phyloP scores from a whole-genome alignment of 2,329 filamentous ascomycete genomes.

The Cercospora janseana region DNA sequence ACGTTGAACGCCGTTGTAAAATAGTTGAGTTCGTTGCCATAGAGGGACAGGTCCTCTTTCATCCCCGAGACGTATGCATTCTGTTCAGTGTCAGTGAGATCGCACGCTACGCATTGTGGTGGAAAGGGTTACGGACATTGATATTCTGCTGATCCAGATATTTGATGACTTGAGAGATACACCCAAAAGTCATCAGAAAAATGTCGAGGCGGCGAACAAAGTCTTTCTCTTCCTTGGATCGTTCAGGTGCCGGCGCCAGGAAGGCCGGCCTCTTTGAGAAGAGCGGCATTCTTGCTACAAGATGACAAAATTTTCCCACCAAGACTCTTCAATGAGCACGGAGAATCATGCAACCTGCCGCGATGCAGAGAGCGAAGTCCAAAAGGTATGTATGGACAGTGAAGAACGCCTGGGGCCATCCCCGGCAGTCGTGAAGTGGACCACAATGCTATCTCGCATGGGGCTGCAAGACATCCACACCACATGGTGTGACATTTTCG shows the following conservation, averaged over 20 bases:
- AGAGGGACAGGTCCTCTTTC: conserved; percentile 32
- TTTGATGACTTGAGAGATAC: conserved; percentile 42
- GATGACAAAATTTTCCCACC: too few relatives aligned
- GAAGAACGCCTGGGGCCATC: neutral
- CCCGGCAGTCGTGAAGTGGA: conserved; percentile 3
- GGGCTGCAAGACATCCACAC: conserved; percentile 3
- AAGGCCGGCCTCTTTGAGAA: conserved; percentile 21
- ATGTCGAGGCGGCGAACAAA: conserved; percentile 42
- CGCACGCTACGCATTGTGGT: neutral
- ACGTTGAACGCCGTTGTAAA: conserved; percentile 45
- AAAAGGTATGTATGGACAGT: too few relatives aligned
- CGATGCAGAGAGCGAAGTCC: too few relatives aligned
- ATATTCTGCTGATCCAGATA: conserved; percentile 35
- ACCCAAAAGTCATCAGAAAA: conserved; percentile 44
- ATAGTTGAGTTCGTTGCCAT: conserved; percentile 33
- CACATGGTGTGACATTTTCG: conserved; percentile 3
- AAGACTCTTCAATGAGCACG: too few relatives aligned
- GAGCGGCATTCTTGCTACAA: conserved; percentile 19
- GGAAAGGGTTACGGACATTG: conserved; percentile 25
- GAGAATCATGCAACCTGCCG: too few relatives aligned
- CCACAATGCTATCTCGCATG: conserved; percentile 15
- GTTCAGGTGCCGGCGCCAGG: conserved; percentile 24
- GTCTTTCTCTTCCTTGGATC: conserved; percentile 38
- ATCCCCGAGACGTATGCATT: conserved; percentile 25
- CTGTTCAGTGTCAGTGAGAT: neutral